Conservation (phyloP, 352 stramenopile species). For the Plasmopara halstedii region DNA sequence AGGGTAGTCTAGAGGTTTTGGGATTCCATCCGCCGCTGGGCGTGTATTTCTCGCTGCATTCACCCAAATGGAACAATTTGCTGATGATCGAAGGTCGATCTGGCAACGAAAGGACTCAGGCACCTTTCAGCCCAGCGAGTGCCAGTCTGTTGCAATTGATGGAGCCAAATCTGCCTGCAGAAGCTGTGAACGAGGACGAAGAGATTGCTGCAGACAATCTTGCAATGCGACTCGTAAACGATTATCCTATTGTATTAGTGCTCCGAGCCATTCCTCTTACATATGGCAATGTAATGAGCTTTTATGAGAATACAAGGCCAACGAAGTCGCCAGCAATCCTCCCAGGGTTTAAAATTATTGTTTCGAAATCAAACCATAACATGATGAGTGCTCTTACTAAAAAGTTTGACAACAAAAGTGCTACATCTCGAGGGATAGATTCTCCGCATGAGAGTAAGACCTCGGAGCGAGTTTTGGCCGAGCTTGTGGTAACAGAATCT, state of each 20-base stretch:
- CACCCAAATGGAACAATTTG: slow-evolving; percentile 74
- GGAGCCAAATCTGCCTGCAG: slow-evolving; percentile 24
- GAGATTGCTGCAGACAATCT: slow-evolving; percentile 64
- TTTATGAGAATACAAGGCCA: slow-evolving; percentile 42
- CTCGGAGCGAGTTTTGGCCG: slow-evolving; percentile 35
- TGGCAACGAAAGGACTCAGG: slow-evolving; percentile 32
- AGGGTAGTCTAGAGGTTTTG: slow-evolving; percentile 62
- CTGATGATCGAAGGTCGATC: slow-evolving; percentile 44
- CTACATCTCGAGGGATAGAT: slow-evolving; percentile 6
- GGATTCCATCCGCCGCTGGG: slow-evolving; percentile 60
- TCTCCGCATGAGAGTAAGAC: slow-evolving; percentile 44
- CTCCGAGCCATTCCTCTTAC: slow-evolving; percentile 57
- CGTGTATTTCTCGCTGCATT: slow-evolving; percentile 75
- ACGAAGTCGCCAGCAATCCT: slow-evolving; percentile 35
- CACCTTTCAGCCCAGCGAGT: slow-evolving; percentile 42
- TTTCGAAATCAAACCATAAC: slow-evolving; percentile 39
- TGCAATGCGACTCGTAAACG: slow-evolving; percentile 44
- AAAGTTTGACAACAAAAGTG: slow-evolving; percentile 9
- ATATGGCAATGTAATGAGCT: slow-evolving; percentile 69
- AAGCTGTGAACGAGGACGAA: slow-evolving; percentile 47
- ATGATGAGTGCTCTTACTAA: slow-evolving; percentile 13
- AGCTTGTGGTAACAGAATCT: slow-evolving; percentile 49
- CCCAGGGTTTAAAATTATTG: slow-evolving; percentile 77
- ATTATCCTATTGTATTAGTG: slow-evolving; percentile 67
- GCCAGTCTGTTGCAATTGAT: slow-evolving; percentile 33